Conservation (phyloP, 345 rosid species). For the Clarkia xantiana region DNA sequence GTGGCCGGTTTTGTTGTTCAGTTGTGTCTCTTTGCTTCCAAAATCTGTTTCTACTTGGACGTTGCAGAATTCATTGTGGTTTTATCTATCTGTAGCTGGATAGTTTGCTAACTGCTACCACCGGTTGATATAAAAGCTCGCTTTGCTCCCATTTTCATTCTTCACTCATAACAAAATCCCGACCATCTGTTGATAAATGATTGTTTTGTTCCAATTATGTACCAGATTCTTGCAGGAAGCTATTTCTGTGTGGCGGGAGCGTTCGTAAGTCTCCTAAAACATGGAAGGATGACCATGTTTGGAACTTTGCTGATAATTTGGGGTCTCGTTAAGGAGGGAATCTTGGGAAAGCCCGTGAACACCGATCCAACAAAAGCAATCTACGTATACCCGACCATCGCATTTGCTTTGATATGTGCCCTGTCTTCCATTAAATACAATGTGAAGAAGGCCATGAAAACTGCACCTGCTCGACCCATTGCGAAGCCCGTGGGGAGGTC, state of each 20-base stretch:
- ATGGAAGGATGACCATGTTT: conserved; percentile 93
- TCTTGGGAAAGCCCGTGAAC: conserved; percentile 58
- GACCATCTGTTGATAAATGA: no score
- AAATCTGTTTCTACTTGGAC: no score
- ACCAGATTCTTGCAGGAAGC: conserved; percentile 90
- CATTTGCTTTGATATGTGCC: conserved; percentile 65
- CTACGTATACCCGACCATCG: conserved; percentile 72
- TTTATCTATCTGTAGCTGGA: no score
- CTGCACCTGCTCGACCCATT: conserved; percentile 47
- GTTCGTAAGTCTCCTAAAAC: conserved; percentile 59
- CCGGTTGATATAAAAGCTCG: no score
- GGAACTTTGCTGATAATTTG: conserved; percentile 69
- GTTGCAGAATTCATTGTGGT: no score
- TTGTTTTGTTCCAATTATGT: neutral
- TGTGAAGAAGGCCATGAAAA: conserved; percentile 51
- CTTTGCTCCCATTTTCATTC: neutral
- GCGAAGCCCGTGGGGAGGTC: conserved; percentile 72
- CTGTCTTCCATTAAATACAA: conserved; percentile 75
- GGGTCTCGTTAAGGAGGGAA: conserved; percentile 94
- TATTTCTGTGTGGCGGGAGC: conserved; percentile 89
- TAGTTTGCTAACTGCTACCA: no score
- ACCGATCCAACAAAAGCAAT: conserved; percentile 54
- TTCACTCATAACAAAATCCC: neutral
- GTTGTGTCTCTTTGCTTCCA: no score
- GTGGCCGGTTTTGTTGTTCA: no score